A percentile compares a stretch with the other conserved stretches of the same genome.
These are phyloP conservation scores for Daldinia concentrica DNA, from an alignment of 495 filamentous ascomycete species.

Conservation along the genomic window DNA sequence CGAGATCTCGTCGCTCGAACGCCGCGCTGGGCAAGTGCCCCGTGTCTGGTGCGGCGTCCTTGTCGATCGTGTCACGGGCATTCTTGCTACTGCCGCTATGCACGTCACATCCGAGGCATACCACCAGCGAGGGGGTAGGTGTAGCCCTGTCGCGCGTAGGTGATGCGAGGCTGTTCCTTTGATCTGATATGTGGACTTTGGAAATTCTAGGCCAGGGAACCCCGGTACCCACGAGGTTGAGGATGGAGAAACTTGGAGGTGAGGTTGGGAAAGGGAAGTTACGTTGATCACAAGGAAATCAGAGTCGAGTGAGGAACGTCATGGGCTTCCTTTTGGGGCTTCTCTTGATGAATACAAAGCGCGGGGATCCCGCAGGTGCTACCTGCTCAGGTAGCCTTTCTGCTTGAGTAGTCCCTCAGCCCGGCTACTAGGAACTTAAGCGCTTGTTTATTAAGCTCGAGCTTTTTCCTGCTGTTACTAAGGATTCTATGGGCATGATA, in stretches of 20 bases:
- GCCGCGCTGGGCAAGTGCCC: conserved; percentile 26
- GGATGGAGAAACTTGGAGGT: conserved; percentile 15
- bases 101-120: conserved; percentile 39
- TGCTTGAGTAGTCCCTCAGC: conserved; percentile 5
- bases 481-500: conserved; percentile 3
- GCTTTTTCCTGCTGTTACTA: conserved; percentile 24
- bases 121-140: conserved; percentile 7
- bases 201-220: conserved; percentile 8
- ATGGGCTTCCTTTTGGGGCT: conserved; percentile 13
- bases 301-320: conserved; percentile 9
- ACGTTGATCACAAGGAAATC: conserved; percentile 30
- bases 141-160: conserved; percentile 7
- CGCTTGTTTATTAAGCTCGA: conserved; percentile 13
- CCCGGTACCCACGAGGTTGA: conserved; percentile 24
- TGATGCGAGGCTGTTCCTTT: background rate
- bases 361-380: conserved; percentile 22
- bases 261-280: conserved; percentile 18
- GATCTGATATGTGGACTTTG: conserved; percentile 19
- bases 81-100: conserved; percentile 12
- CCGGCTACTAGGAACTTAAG: conserved; percentile 10
- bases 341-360: conserved; percentile 24
- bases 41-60: conserved; percentile 6
- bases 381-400: background rate
- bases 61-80: conserved; percentile 37
- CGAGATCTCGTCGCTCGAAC: conserved; percentile 22